Base-by-base conservation (phyloP, 2,329 filamentous ascomycete species). In the Diplodia seriata region DNA sequence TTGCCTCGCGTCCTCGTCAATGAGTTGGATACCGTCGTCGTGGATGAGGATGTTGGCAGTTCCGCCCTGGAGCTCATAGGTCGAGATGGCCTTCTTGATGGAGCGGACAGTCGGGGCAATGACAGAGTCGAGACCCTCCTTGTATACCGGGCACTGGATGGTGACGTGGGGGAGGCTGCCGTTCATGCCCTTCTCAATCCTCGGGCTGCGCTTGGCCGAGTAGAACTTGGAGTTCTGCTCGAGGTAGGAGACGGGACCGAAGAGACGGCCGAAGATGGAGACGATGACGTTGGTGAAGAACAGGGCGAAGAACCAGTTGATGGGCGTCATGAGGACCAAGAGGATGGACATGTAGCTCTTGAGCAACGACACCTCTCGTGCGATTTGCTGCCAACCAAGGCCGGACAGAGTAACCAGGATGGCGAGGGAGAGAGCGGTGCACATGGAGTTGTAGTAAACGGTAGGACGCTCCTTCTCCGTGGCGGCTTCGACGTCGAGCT, bases 131-230 rank as follows among this genome's bases (percentile, higher is more conserved):
- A 96, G 84, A 71, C 92, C 91, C 77, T 96, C 92, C 78, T 94
- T 95, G 82, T 95, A 96, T 0, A 96, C 91, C 4, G 92, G 92
- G 77, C 91, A 94, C 75, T 97, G 92, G 51, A 96, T 91, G 3
- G 81, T 84, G 70, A 92, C 84, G 74, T 92, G 91, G 2, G 90
- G 91, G 18, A 94, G 84, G 31, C 82, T 75, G 7, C 54, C 54
- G 38, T 57, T 80, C 74, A 1, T 79, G 81, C 68, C 86, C 85
- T 62, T 62, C 20, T 68, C 54, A 33, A 93, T 78, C 57, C 90
- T 83, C 23, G 85, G 85, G 1, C 90, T 88, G 9, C 89, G 85
- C n/a, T 85, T 83, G 1, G 90, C 92, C 0, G 92, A 94, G 80
- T 91, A 95, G 81, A 90, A 94, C 77, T 91, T 91, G 74, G 91